Evolutionary conservation across 352 stramenopile species (phyloP).

Genomic region (Globisporangium alternatum): DNA sequence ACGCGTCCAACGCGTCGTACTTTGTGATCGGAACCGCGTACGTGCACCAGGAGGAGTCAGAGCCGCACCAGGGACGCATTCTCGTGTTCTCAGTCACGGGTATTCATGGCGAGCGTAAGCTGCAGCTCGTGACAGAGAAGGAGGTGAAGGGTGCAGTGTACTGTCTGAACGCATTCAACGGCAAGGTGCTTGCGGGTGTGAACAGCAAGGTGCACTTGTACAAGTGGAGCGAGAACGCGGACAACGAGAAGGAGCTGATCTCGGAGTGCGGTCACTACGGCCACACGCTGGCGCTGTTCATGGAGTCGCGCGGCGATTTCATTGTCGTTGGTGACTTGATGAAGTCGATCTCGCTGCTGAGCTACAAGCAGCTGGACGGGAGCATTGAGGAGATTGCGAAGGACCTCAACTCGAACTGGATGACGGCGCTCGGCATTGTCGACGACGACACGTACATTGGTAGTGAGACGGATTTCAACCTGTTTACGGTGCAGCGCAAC

Average conservation of each 20-base stretch:
- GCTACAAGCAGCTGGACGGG: slow-evolving; percentile 91
- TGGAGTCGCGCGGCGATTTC: slow-evolving; percentile 93
- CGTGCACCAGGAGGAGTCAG: slow-evolving; percentile 92
- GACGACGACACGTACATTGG: slow-evolving; percentile 95
- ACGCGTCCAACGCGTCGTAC: slow-evolving; percentile 72
- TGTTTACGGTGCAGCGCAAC: slow-evolving; percentile 94
- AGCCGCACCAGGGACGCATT: slow-evolving; percentile 94
- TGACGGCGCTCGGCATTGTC: slow-evolving; percentile 92
- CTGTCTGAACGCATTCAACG: slow-evolving; percentile 93
- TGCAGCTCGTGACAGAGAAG: slow-evolving; percentile 90
- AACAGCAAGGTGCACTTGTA: slow-evolving; percentile 95
- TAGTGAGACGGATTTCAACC: slow-evolving; percentile 93
- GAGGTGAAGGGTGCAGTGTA: slow-evolving; percentile 95
- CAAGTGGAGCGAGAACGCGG: slow-evolving; percentile 87
- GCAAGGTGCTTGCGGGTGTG: slow-evolving; percentile 91
- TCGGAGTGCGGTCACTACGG: slow-evolving; percentile 94
- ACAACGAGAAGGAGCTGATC: slow-evolving; percentile 89
- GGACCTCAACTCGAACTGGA: slow-evolving; percentile 97
- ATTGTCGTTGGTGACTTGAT: slow-evolving; percentile 97
- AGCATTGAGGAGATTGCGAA: slow-evolving; percentile 95
- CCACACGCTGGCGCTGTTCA: slow-evolving; percentile 94
- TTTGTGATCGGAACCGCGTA: slow-evolving; percentile 90
- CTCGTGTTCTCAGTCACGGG: slow-evolving; percentile 89
- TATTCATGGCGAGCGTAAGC: slow-evolving; percentile 78
- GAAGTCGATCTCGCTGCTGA: slow-evolving; percentile 95